A percentile compares a stretch with the other conserved stretches of the same genome.
Conservation (phyloP, 2,329 filamentous ascomycete species). For the Cercospora beticola region DNA sequence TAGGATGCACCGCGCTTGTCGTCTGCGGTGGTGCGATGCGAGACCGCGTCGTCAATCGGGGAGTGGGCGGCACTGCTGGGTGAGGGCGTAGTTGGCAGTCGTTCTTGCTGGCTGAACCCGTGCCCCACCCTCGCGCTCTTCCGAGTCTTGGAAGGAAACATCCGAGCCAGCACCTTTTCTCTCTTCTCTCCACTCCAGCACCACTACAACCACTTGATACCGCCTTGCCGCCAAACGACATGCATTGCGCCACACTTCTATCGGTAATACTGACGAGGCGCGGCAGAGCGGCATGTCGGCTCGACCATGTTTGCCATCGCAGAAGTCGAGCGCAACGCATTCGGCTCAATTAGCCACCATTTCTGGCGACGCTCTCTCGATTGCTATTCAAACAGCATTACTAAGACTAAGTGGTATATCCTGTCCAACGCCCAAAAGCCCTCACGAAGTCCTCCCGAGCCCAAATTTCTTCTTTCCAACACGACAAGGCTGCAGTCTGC, state of each 20-base stretch:
- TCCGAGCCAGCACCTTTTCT: not conserved
- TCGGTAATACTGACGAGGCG: not conserved
- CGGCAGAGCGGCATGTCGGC: not conserved
- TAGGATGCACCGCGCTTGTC: not conserved
- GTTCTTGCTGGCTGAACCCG: not conserved
- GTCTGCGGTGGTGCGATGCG: not conserved
- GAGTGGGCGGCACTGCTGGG: not conserved
- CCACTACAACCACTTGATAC: not conserved
- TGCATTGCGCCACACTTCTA: not conserved
- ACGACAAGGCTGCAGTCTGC: not conserved
- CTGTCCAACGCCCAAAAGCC: not conserved
- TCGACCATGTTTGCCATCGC: not conserved
- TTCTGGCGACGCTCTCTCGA: not conserved
- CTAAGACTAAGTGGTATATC: constrained; percentile 1
- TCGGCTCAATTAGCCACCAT: not conserved
- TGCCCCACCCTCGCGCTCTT: not conserved
- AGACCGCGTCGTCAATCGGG: not conserved
- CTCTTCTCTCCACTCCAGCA: not conserved
- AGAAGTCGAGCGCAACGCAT: not conserved
- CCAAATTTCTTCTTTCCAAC: not conserved
- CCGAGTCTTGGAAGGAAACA: not conserved
- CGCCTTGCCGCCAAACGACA: not conserved
- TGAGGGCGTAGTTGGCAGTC: not conserved
- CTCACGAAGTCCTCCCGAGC: not conserved
- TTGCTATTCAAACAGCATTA: not conserved